Base-by-base conservation (phyloP, 2,329 filamentous ascomycete species). In the Exophiala sp. region DNA sequence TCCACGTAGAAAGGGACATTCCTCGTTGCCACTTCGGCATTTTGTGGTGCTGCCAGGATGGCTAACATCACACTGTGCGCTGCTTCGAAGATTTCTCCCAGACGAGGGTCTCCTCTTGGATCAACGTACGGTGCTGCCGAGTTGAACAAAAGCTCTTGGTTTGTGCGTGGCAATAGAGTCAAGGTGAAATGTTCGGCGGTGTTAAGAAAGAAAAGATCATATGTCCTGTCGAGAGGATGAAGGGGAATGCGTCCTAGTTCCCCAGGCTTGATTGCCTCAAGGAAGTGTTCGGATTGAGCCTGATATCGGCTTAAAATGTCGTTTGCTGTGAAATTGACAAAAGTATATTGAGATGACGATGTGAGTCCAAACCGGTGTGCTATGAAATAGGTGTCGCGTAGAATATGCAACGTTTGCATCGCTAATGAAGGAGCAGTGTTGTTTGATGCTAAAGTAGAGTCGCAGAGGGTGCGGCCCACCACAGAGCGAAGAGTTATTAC, bases 121-220 rank as follows among this genome's bases (percentile, higher is more conserved):
- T 78, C 76, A 2, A 96, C 81, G 66, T 95, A 94, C 1, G 86
- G 81, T 4, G 83, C 81, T 5, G 90, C 87, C 1, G 89, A 86
- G 33, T 85, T 80, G 48, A 95, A 76, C 12, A 95, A 80, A 1
- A 95, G 76, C 2, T 82, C 76, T 63, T 95, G 88, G 63, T 85
- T 89, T 2, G 82, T 79, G 3, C 78, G 72, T 0, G 87, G 79
- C 0, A 88, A 75, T 1, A 96, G 71, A 2, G 83, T 74, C 7
- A 91, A 75, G 0, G 89, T 85, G 56, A 96, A 84, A 68, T 95
- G 89, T 68, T 96, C 91, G 2, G 88, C 86, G 0, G 86, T 82
- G 66, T 95, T 94, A 58, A 96, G 80, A 71, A 95, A 95, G 74
- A 89, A 96, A 12, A 95, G 80, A 66, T 94, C 88, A n/a, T 92